A percentile compares a stretch with the other conserved stretches of the same genome.
Evolutionary conservation across 148 eudicot species (phyloP).

Genomic region (Spergularia marina): DNA sequence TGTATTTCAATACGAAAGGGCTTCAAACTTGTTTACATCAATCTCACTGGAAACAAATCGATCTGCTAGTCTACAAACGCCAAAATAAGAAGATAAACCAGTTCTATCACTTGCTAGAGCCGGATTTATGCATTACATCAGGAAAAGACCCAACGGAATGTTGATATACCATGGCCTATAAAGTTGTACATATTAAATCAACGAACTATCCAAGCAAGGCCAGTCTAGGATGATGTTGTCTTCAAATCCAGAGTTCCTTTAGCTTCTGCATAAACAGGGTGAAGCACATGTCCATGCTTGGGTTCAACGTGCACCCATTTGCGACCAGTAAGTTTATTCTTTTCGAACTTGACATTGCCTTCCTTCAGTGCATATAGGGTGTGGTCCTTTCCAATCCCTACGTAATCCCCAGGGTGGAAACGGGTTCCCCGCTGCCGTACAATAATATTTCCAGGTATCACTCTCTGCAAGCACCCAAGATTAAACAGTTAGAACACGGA

Average conservation of each 20-base stretch:
- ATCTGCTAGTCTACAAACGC: too few species aligned
- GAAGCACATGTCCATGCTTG: slow-evolving; percentile 74
- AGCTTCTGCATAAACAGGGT: slow-evolving; percentile 58
- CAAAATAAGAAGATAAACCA: too few species aligned
- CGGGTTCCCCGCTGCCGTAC: slow-evolving; percentile 81
- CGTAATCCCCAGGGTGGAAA: slow-evolving; percentile 77
- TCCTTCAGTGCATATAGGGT: slow-evolving; percentile 79
- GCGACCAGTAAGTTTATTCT: slow-evolving; percentile 68
- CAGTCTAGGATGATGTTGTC: slow-evolving; percentile 10
- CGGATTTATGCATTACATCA: too few species aligned
- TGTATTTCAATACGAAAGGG: too few species aligned
- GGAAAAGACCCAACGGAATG: neutral
- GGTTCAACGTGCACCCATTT: slow-evolving; percentile 93
- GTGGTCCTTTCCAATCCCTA: slow-evolving; percentile 90
- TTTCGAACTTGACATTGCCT: slow-evolving; percentile 81
- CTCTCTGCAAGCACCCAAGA: slow-evolving; percentile 47
- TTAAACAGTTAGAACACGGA: neutral
- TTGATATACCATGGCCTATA: neutral
- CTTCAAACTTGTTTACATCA: too few species aligned
- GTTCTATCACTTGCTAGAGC: too few species aligned
- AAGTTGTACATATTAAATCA: neutral
- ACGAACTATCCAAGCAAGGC: neutral
- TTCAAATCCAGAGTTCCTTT: slow-evolving; percentile 9
- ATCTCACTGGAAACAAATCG: too few species aligned
- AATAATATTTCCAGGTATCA: slow-evolving; percentile 81